Conservation (phyloP, 352 stramenopile genomes). For the Lagenidium sp. region DNA sequence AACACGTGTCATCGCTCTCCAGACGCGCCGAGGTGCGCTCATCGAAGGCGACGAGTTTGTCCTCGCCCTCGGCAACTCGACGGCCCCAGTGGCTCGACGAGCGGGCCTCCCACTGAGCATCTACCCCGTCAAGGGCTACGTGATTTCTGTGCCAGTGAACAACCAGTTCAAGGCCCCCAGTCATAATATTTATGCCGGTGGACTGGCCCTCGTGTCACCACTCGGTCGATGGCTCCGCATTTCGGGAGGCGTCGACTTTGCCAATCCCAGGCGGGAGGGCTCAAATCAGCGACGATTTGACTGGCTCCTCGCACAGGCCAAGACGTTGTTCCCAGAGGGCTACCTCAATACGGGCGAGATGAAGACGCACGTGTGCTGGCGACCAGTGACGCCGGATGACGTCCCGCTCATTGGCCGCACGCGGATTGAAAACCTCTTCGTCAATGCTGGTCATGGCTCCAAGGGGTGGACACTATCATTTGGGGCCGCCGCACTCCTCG, state of each 20-base stretch:
- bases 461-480: constrained; percentile 85
- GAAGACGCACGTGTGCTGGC: constrained; percentile 76
- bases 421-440: constrained; percentile 72
- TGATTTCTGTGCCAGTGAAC: constrained; percentile 74
- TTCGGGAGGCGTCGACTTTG: constrained; percentile 75
- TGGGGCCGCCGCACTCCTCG: constrained; percentile 60
- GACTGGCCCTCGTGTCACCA: constrained; percentile 65
- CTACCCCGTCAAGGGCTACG: constrained; percentile 81
- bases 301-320: constrained; percentile 67
- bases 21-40: constrained; percentile 67
- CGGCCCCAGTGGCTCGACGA: constrained; percentile 46
- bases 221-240: constrained; percentile 65
- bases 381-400: constrained; percentile 74
- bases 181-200: constrained; percentile 80
- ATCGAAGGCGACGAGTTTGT: constrained; percentile 87
- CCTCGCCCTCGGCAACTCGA: constrained; percentile 73
- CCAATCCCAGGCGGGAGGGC: constrained; percentile 49
- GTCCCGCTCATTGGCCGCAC: constrained; percentile 77
- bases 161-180: constrained; percentile 47
- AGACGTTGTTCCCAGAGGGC: constrained; percentile 69
- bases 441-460: constrained; percentile 79
- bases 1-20: constrained; percentile 66
- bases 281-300: constrained; percentile 62
- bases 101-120: constrained; percentile 72
- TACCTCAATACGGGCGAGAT: constrained; percentile 76